These are phyloP conservation scores for Neopestalotiopsis sp. DNA, from an alignment of 2,329 filamentous ascomycete genomes.

Conservation along the genomic window DNA sequence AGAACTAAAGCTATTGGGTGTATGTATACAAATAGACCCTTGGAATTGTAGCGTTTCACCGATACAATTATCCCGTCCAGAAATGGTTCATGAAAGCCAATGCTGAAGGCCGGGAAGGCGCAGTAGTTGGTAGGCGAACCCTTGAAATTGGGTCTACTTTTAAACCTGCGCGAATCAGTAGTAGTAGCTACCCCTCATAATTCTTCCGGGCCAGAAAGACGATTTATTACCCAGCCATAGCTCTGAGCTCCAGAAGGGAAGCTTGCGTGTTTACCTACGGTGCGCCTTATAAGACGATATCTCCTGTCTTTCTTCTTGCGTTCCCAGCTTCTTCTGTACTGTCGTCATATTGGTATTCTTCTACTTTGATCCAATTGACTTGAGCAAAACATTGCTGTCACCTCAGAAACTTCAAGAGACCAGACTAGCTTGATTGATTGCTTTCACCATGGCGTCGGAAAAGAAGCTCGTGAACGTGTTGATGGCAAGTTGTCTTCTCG, in stretches of 20 bases:
- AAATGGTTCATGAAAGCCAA: background rate
- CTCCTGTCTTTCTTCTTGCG: background rate
- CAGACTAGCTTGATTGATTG: background rate
- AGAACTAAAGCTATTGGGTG: background rate
- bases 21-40: background rate
- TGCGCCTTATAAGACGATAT: slow-evolving; percentile 9
- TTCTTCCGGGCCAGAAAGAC: slow-evolving; percentile 13
- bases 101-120: slow-evolving; percentile 6
- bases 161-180: background rate
- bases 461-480: slow-evolving; percentile 65
- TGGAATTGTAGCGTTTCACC: slow-evolving; percentile 6
- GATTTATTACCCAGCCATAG: slow-evolving; percentile 13
- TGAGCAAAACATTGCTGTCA: no score
- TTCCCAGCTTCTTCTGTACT: background rate
- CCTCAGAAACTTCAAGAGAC: background rate
- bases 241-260: slow-evolving; percentile 6
- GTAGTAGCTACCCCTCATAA: slow-evolving; percentile 17
- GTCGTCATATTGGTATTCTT: background rate
- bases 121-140: slow-evolving; percentile 14
- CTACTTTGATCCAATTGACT: background rate
- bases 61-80: slow-evolving; percentile 17
- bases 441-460: slow-evolving; percentile 27
- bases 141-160: slow-evolving; percentile 11
- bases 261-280: background rate
- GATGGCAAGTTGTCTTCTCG: slow-evolving; percentile 57